phyloP scores from a whole-genome alignment of 345 rosid genomes.

The Gossypium sturtianum region DNA sequence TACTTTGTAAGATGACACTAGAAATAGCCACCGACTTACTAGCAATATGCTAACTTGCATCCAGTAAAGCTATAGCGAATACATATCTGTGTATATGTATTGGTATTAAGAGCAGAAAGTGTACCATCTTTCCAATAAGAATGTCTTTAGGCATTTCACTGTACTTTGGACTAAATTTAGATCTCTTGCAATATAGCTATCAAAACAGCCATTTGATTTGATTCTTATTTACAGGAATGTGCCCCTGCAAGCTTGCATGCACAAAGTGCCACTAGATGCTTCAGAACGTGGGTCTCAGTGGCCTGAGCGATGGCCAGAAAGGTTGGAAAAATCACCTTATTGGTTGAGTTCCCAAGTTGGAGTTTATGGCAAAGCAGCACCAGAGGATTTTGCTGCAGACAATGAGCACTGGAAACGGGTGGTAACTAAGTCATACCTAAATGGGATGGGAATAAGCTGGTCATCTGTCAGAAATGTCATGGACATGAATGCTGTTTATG shows the following conservation, averaged over 20 bases:
- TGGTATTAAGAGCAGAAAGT: neutral
- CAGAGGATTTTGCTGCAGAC: slow-evolving; percentile 78
- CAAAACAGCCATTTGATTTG: slow-evolving; percentile 13
- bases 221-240: slow-evolving; percentile 53
- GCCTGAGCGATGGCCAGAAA: slow-evolving; percentile 92
- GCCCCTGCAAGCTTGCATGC: slow-evolving; percentile 88
- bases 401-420: slow-evolving; percentile 85
- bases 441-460: slow-evolving; percentile 87
- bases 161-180: neutral
- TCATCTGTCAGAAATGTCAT: slow-evolving; percentile 74
- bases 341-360: slow-evolving; percentile 80
- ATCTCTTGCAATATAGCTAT: neutral
- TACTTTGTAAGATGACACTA: neutral
- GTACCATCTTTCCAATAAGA: neutral
- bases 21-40: neutral
- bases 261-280: slow-evolving; percentile 55
- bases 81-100: neutral
- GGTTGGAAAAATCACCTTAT: slow-evolving; percentile 73
- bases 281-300: slow-evolving; percentile 78
- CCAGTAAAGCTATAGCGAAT: neutral
- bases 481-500: slow-evolving; percentile 96
- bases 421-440: slow-evolving; percentile 73
- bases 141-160: neutral
- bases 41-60: neutral
- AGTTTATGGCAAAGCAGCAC: slow-evolving; percentile 87